A percentile compares a stretch with the other conserved stretches of the same genome.
phyloP scores from a whole-genome alignment of 345 rosid species.

The Orychophragmus violaceus region DNA sequence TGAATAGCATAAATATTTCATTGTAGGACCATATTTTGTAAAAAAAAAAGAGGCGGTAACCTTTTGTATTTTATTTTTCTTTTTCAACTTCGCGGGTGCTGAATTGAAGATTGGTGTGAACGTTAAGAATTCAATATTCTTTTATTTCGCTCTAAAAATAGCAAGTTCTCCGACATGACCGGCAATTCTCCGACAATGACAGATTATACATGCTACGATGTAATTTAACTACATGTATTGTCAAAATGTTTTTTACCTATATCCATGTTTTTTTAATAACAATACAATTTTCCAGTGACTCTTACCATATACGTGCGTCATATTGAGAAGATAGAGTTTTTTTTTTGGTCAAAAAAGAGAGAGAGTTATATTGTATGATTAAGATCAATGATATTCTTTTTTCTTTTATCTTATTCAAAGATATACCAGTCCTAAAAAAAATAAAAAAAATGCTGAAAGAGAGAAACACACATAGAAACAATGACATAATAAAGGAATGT shows the following conservation, averaged over 20 bases:
- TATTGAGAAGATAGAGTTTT: no score
- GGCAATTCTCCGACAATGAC: conserved; percentile 9
- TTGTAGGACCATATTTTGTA: neutral
- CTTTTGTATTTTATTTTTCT: neutral
- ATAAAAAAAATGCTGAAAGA: neutral
- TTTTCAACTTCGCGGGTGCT: neutral
- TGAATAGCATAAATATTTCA: conserved; percentile 1
- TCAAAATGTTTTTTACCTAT: no score
- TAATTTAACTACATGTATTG: neutral
- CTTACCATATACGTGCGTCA: no score
- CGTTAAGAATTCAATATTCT: neutral
- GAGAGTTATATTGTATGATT: no score
- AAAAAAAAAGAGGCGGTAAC: neutral
- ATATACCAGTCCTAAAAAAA: no score
- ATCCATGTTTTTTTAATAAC: no score
- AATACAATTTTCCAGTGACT: no score
- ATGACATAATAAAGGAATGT: neutral
- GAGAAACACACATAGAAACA: neutral
- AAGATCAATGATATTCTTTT: no score
- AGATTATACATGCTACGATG: neutral
- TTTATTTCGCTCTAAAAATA: neutral
- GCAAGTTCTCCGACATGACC: conserved; percentile 14
- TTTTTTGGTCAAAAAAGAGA: no score
- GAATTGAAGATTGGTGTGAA: neutral
- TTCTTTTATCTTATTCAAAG: no score